phyloP scores from a whole-genome alignment of 2,329 filamentous ascomycete species.

The Penicillium griseofulvum region DNA sequence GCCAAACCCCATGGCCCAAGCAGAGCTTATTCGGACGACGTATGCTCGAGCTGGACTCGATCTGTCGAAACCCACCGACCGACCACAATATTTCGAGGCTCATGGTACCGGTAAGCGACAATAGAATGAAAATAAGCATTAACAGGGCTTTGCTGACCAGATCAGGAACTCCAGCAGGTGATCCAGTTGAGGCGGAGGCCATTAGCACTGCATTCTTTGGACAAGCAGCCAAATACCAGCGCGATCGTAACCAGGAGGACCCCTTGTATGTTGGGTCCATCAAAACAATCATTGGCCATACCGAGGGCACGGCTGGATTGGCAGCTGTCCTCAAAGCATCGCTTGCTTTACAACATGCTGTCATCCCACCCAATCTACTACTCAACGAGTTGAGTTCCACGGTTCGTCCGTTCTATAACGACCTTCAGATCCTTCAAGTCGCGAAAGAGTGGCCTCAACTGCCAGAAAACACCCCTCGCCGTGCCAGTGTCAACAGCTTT shows the following conservation, averaged over 20 bases:
- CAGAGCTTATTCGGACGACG: slow-evolving; percentile 38
- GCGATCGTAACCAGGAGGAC: neutral
- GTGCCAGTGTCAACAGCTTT: slow-evolving; percentile 50
- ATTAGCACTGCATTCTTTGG: slow-evolving; percentile 25
- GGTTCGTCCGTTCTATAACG: slow-evolving; percentile 23
- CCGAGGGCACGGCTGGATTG: slow-evolving; percentile 35
- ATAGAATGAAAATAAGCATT: too few species aligned
- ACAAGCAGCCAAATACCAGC: slow-evolving; percentile 5
- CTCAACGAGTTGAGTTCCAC: slow-evolving; percentile 29
- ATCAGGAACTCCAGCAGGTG: slow-evolving; percentile 24
- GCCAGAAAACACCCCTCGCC: slow-evolving; percentile 17
- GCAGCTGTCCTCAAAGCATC: slow-evolving; percentile 35
- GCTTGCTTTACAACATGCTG: slow-evolving; percentile 41
- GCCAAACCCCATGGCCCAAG: slow-evolving; percentile 39
- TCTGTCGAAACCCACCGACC: slow-evolving; percentile 20
- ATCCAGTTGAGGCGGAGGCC: slow-evolving; percentile 24
- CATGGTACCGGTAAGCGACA: slow-evolving; percentile 44
- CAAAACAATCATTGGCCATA: slow-evolving; percentile 37
- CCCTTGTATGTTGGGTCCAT: slow-evolving; percentile 31
- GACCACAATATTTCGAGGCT: slow-evolving; percentile 46
- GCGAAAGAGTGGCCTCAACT: slow-evolving; percentile 24
- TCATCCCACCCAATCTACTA: slow-evolving; percentile 31
- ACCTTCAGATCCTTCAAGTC: slow-evolving; percentile 23
- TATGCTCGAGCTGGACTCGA: slow-evolving; percentile 43
- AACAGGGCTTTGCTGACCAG: neutral